phyloP scores from a whole-genome alignment of 1,139 yeast species.

The Hyphopichia pseudoburtonii region DNA sequence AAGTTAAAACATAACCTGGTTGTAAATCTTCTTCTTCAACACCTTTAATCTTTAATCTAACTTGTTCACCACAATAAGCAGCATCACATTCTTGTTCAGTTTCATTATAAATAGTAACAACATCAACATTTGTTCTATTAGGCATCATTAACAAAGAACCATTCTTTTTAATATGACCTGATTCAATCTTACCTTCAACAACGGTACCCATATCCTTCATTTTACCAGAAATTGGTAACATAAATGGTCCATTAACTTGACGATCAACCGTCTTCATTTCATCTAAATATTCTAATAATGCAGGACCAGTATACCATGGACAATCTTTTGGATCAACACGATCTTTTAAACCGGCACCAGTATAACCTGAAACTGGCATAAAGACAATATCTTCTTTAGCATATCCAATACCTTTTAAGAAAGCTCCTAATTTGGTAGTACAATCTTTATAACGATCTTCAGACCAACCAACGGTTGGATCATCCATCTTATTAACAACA shows the following conservation, averaged over 20 bases:
- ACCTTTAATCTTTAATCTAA: conserved; percentile 87
- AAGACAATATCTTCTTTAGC: conserved; percentile 77
- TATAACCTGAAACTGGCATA: conserved; percentile 98
- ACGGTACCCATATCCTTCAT: conserved; percentile 96
- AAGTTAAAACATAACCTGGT: conserved; percentile 87
- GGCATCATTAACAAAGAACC: conserved; percentile 85
- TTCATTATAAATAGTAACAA: conserved; percentile 84
- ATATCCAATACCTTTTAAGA: conserved; percentile 90
- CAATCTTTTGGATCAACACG: conserved; percentile 68
- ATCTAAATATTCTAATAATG: conserved; percentile 88
- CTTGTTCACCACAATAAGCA: conserved; percentile 97
- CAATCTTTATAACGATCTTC: conserved; percentile 96
- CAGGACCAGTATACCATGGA: conserved; percentile 94
- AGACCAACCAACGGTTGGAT: conserved; percentile 94
- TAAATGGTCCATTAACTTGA: conserved; percentile 89
- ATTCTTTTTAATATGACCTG: conserved; percentile 88
- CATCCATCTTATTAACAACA: conserved; percentile 98
- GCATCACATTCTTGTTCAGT: conserved; percentile 91
- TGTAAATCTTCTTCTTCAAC: conserved; percentile 96
- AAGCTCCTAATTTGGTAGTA: conserved; percentile 72
- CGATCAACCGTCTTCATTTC: conserved; percentile 78
- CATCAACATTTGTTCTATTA: conserved; percentile 78
- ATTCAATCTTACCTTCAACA: conserved; percentile 96
- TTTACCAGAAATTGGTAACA: conserved; percentile 93
- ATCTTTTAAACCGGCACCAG: conserved; percentile 95